phyloP scores from a whole-genome alignment of 257 asterid species.

The Fraxinus quadrangulata region DNA sequence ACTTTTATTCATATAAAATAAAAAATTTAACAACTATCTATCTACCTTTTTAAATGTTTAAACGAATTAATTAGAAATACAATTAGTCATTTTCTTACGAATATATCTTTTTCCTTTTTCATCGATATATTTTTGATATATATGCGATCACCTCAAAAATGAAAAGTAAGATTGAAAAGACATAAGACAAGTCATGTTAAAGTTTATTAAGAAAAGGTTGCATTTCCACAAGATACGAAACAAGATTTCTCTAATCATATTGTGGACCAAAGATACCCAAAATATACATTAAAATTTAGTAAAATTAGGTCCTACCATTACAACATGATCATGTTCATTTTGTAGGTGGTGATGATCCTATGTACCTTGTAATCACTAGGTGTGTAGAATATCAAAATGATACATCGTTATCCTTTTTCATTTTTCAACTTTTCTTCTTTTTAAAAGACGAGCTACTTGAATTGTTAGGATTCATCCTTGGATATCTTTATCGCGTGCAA shows the following conservation, averaged over 20 bases:
- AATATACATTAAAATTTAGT: not conserved
- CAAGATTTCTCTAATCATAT: not conserved
- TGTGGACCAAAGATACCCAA: not conserved
- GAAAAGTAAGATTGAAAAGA: not conserved
- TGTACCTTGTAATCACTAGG: not conserved
- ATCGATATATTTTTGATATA: not conserved
- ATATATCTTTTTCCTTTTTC: not conserved
- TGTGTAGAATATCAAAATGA: not conserved
- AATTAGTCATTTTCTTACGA: not conserved
- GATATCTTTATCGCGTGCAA: not conserved
- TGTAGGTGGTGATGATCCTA: not conserved
- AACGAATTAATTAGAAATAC: not conserved
- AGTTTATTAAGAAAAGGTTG: not conserved
- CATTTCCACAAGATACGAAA: not conserved
- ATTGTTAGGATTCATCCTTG: not conserved
- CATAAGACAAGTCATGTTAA: not conserved
- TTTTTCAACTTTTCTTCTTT: not conserved
- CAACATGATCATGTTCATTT: not conserved
- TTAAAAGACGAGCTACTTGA: not conserved
- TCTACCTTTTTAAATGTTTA: not conserved
- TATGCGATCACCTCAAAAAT: not conserved
- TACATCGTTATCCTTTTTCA: not conserved
- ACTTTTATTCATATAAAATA: no score
- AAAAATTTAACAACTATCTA: not conserved
- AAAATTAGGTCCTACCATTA: constrained; percentile 6